Evolutionary conservation across 768 basidiomycete species (phyloP).

Genomic region (Kwoniella mangroviensis): DNA sequence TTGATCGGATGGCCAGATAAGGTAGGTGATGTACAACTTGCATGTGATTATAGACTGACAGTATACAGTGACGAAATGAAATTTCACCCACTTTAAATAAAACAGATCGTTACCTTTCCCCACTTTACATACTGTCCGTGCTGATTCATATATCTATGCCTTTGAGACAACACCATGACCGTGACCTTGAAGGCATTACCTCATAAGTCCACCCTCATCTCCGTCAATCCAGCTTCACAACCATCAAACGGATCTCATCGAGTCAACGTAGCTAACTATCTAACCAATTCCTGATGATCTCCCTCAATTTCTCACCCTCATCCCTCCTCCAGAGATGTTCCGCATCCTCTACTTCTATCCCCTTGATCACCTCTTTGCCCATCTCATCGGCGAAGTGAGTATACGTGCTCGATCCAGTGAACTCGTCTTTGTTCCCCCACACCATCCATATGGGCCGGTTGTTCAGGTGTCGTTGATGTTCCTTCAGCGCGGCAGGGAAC

Average conservation of each 20-base stretch:
- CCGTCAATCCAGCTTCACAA: background rate
- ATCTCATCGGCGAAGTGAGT: slow-evolving; percentile 8
- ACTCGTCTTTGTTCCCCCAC: slow-evolving; percentile 41
- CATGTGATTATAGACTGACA: background rate
- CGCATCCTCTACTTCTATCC: slow-evolving; percentile 60
- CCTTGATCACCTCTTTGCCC: slow-evolving; percentile 8
- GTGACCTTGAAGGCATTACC: background rate
- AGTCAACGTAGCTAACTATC: background rate
- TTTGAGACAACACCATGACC: background rate
- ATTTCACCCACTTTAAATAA: background rate
- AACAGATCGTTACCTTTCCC: background rate
- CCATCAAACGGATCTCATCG: background rate
- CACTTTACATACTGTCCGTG: slow-evolving; percentile 4
- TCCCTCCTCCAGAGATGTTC: slow-evolving; percentile 60
- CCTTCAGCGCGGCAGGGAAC: slow-evolving; percentile 23
- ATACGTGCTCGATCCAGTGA: slow-evolving; percentile 30
- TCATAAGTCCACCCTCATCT: background rate
- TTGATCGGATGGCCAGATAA: slow-evolving; percentile 1
- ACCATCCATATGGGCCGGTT: slow-evolving; percentile 14
- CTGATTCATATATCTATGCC: background rate
- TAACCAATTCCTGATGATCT: slow-evolving; percentile 27
- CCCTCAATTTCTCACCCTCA: slow-evolving; percentile 22
- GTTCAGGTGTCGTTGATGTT: background rate
- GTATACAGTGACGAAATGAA: background rate
- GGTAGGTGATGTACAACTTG: background rate